phyloP scores from a whole-genome alignment of 176 grass and related monocot species.

The Dactylis glomerata region DNA sequence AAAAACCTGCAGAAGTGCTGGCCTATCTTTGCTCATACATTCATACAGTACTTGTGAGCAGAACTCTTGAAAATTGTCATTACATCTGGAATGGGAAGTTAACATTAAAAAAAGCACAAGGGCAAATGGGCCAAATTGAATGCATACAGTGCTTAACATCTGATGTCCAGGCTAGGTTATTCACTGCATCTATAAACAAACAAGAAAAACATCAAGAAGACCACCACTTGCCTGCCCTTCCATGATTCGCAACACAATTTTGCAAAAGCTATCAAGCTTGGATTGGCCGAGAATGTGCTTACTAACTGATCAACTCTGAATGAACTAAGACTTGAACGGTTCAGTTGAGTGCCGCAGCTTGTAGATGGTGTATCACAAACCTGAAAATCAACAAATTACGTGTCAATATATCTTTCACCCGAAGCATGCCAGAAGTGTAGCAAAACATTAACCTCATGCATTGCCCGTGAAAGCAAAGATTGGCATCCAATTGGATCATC shows the following conservation, averaged over 20 bases:
- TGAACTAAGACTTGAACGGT: slow-evolving; percentile 35
- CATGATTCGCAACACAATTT: slow-evolving; percentile 71
- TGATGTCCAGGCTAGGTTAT: not conserved
- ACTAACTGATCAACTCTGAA: slow-evolving; percentile 86
- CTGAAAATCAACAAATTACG: slow-evolving; percentile 43
- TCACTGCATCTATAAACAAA: not conserved
- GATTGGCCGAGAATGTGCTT: slow-evolving; percentile 89
- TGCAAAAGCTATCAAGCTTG: slow-evolving; percentile 94
- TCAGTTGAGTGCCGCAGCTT: slow-evolving; percentile 27
- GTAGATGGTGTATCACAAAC: slow-evolving; percentile 54
- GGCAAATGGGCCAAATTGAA: not conserved
- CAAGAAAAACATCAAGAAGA: not conserved
- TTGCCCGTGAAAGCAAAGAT: slow-evolving; percentile 92
- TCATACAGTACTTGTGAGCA: slow-evolving; percentile 92
- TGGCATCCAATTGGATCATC: slow-evolving; percentile 97
- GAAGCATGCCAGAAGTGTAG: slow-evolving; percentile 3
- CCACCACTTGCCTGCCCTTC: slow-evolving; percentile 64
- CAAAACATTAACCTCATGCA: slow-evolving; percentile 78
- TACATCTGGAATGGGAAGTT: slow-evolving; percentile 54
- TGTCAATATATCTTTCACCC: not conserved
- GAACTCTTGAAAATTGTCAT: slow-evolving; percentile 83
- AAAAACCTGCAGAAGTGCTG: slow-evolving; percentile 79
- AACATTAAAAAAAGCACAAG: not conserved
- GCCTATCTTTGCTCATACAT: slow-evolving; percentile 98
- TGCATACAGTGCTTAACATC: slow-evolving; percentile 5